Evolutionary conservation across 1,284 basidiomycete genomes (phyloP).

Genomic region (Ganoderma lucidum): DNA sequence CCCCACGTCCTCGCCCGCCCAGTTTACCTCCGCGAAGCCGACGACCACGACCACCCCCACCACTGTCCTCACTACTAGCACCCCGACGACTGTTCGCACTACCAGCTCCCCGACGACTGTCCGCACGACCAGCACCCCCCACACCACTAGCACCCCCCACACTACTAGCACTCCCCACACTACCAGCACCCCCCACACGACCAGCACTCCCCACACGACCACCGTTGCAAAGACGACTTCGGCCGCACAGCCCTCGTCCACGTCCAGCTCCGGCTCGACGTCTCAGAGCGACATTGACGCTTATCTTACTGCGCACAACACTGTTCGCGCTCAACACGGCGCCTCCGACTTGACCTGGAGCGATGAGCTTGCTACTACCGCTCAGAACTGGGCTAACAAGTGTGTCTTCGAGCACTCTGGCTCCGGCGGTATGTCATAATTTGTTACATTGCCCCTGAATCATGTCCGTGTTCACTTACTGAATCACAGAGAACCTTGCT

Average conservation of each 20-base stretch:
- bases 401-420: slow-evolving; percentile 72
- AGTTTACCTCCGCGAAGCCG: slow-evolving; percentile 31
- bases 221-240: slow-evolving; percentile 11
- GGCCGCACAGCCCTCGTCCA: neutral
- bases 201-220: neutral
- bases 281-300: slow-evolving; percentile 42
- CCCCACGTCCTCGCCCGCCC: slow-evolving; percentile 22
- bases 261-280: slow-evolving; percentile 23
- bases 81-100: slow-evolving; percentile 16
- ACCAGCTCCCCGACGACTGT: slow-evolving; percentile 26
- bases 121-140: slow-evolving; percentile 21
- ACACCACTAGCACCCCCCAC: slow-evolving; percentile 23
- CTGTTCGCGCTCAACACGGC: slow-evolving; percentile 64
- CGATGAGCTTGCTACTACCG: slow-evolving; percentile 58
- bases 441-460: neutral
- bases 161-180: slow-evolving; percentile 21
- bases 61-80: slow-evolving; percentile 14
- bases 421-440: slow-evolving; percentile 57
- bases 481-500: slow-evolving; percentile 65
- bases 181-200: no score
- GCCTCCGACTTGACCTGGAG: slow-evolving; percentile 67
- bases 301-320: slow-evolving; percentile 68
- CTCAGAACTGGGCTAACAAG: slow-evolving; percentile 69
- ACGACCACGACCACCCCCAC: slow-evolving; percentile 22
- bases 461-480: neutral